Percentiles rank a stretch among this genome's conserved stretches.
phyloP scores from a whole-genome alignment of 208 protist genomes.

The Giardia muris region DNA sequence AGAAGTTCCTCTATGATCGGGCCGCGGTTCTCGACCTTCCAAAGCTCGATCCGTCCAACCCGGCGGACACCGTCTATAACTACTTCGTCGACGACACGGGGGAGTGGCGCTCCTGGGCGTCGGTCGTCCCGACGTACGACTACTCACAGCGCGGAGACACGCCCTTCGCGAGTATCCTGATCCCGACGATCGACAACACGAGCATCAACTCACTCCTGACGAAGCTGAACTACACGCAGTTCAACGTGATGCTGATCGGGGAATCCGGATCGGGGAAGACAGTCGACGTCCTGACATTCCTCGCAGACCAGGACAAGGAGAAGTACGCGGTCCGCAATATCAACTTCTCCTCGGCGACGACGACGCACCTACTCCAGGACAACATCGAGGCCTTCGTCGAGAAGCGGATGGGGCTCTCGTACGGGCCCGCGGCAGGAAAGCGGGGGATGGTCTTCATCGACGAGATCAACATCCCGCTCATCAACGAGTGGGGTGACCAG shows the following conservation, averaged over 20 bases:
- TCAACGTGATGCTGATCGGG: constrained; percentile 55
- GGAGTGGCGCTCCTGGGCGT: background rate
- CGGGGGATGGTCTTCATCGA: constrained; percentile 83
- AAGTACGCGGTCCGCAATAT: constrained; percentile 48
- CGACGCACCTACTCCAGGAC: constrained; percentile 53
- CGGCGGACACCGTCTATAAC: constrained; percentile 58
- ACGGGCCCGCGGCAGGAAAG: constrained; percentile 76
- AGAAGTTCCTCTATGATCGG: constrained; percentile 36
- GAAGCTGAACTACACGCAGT: background rate
- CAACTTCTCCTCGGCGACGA: constrained; percentile 62
- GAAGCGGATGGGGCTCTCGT: constrained; percentile 72
- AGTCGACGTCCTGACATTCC: constrained; percentile 48
- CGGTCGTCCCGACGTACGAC: background rate
- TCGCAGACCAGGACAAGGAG: constrained; percentile 44
- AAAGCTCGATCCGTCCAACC: constrained; percentile 15
- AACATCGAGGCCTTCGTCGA: constrained; percentile 71
- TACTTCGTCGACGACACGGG: constrained; percentile 66
- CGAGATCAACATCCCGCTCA: constrained; percentile 91
- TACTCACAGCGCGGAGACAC: constrained; percentile 50
- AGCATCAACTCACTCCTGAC: constrained; percentile 67
- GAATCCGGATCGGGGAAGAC: constrained; percentile 62
- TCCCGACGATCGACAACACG: constrained; percentile 79
- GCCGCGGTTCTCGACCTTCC: constrained; percentile 49
- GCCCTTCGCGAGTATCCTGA: constrained; percentile 75
- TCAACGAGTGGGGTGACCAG: constrained; percentile 58